Evolutionary conservation across 1,139 yeast species (phyloP).

Genomic region (Magnusiomyces suaveolens): DNA sequence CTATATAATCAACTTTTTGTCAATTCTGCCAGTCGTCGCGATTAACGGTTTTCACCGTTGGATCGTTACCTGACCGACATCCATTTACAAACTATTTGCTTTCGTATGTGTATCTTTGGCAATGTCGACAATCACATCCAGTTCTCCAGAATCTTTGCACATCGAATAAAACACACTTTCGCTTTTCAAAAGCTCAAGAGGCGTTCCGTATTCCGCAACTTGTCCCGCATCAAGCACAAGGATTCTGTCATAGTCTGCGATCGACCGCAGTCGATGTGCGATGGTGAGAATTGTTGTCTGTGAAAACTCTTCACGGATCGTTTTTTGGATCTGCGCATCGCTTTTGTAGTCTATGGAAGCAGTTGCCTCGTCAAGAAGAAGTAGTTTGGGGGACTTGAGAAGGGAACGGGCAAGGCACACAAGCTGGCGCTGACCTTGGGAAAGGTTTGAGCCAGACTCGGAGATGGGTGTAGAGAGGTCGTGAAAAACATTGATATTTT

Average conservation of each 20-base stretch:
- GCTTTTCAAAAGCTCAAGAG: constrained; percentile 61
- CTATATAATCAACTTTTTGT: too few relatives aligned
- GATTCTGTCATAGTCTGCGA: constrained; percentile 88
- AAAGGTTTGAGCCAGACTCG: constrained; percentile 86
- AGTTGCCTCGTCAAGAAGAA: constrained; percentile 89
- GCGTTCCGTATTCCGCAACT: constrained; percentile 85
- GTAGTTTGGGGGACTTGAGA: constrained; percentile 73
- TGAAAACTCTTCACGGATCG: constrained; percentile 80
- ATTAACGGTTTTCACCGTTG: too few relatives aligned
- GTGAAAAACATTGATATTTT: constrained; percentile 71
- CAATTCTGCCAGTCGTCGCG: too few relatives aligned
- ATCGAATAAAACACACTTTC: constrained; percentile 67
- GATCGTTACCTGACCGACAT: too few relatives aligned
- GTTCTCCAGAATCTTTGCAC: constrained; percentile 91
- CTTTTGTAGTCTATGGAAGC: constrained; percentile 92
- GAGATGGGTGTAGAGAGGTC: constrained; percentile 57
- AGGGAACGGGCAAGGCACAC: constrained; percentile 88
- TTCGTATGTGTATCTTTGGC: constrained; percentile 49
- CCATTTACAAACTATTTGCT: too few relatives aligned
- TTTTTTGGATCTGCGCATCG: constrained; percentile 81
- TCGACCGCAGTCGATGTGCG: constrained; percentile 91
- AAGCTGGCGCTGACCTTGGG: constrained; percentile 94
- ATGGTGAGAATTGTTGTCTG: constrained; percentile 81
- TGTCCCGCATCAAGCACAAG: constrained; percentile 92
- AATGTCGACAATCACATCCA: constrained; percentile 59